phyloP scores from a whole-genome alignment of 2,329 filamentous ascomycete species.

The Colletotrichum tabaci region DNA sequence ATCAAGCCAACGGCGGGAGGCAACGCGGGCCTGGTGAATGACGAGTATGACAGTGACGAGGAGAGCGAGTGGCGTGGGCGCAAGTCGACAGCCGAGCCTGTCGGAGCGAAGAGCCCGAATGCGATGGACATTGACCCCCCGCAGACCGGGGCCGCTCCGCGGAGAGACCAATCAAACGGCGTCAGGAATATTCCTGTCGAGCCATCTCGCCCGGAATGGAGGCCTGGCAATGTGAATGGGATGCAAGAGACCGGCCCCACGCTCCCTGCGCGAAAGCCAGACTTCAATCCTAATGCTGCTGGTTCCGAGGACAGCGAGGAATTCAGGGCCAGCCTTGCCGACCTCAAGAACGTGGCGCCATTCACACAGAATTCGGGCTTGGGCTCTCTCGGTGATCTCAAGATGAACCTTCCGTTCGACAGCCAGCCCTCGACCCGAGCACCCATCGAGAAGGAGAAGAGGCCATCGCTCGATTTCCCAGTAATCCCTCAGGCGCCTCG shows the following conservation, averaged over 20 bases:
- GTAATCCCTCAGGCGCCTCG: slow-evolving; percentile 64
- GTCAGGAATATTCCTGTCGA: slow-evolving; percentile 71
- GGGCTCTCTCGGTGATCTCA: slow-evolving; percentile 69
- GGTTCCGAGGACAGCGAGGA: slow-evolving; percentile 72
- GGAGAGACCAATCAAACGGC: slow-evolving; percentile 46
- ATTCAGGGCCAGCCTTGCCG: slow-evolving; percentile 67
- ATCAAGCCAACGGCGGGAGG: slow-evolving; percentile 64
- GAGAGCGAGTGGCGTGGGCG: slow-evolving; percentile 55
- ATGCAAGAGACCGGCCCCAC: slow-evolving; percentile 38
- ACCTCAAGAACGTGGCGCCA: slow-evolving; percentile 70
- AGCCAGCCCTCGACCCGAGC: slow-evolving; percentile 63
- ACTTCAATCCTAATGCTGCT: slow-evolving; percentile 53
- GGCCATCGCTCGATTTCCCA: slow-evolving; percentile 61
- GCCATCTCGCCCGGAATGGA: slow-evolving; percentile 72
- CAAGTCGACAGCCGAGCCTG: slow-evolving; percentile 50
- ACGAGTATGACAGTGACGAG: slow-evolving; percentile 63
- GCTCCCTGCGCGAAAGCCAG: slow-evolving; percentile 43
- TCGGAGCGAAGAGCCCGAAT: slow-evolving; percentile 63
- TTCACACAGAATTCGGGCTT: slow-evolving; percentile 66
- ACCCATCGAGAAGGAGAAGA: slow-evolving; percentile 53
- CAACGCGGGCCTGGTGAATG: slow-evolving; percentile 61
- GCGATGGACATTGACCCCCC: slow-evolving; percentile 78
- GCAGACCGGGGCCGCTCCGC: slow-evolving; percentile 44
- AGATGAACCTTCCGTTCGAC: slow-evolving; percentile 70
- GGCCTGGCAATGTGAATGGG: slow-evolving; percentile 61